phyloP scores from a whole-genome alignment of 768 basidiomycete species.

The Leccinum sublutescens region DNA sequence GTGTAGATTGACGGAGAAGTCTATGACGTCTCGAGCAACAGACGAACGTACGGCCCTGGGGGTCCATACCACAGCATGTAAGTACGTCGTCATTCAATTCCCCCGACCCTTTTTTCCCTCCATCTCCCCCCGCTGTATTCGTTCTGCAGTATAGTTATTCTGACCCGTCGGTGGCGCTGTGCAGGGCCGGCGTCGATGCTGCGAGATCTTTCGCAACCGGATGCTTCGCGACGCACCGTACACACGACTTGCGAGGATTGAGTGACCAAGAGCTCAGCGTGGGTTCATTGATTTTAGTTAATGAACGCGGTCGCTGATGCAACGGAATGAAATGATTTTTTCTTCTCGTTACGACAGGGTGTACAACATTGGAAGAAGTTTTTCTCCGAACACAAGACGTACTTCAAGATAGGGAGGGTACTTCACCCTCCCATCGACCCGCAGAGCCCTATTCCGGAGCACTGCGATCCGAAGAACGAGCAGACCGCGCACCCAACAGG shows the following conservation, averaged over 20 bases:
- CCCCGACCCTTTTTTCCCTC: background rate
- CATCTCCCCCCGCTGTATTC: background rate
- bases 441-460: conserved; percentile 65
- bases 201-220: conserved; percentile 91
- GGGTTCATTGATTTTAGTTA: conserved; percentile 26
- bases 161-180: conserved; percentile 21
- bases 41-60: conserved; percentile 81
- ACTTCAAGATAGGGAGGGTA: conserved; percentile 75
- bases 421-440: conserved; percentile 77
- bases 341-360: conserved; percentile 43
- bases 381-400: conserved; percentile 79
- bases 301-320: background rate
- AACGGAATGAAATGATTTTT: background rate
- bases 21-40: conserved; percentile 83
- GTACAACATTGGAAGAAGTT: conserved; percentile 89
- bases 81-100: conserved; percentile 10
- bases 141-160: conserved; percentile 17
- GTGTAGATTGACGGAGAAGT: conserved; percentile 86
- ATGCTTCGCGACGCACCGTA: conserved; percentile 87
- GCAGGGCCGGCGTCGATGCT: conserved; percentile 83
- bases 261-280: conserved; percentile 69
- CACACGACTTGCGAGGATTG: conserved; percentile 87
- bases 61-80: conserved; percentile 79
- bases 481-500: conserved; percentile 27
- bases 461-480: conserved; percentile 66